phyloP scores from a whole-genome alignment of 192 early-diverging fungal species.

The Coemansia sp. region DNA sequence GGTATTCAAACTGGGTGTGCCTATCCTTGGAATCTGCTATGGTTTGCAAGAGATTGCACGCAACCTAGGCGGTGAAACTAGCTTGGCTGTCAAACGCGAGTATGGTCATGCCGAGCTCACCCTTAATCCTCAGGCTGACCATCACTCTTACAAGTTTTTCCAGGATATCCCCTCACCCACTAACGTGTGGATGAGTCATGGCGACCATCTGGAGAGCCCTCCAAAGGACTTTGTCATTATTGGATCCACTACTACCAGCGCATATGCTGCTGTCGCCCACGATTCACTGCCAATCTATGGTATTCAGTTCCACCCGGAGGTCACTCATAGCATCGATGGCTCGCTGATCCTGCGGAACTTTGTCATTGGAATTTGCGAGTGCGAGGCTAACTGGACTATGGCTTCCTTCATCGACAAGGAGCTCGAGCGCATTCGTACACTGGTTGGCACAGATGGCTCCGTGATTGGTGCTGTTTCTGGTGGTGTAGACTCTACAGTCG shows the following conservation, averaged over 20 bases:
- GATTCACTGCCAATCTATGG: slow-evolving; percentile 81
- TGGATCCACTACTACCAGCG: slow-evolving; percentile 84
- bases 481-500: slow-evolving; percentile 96
- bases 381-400: slow-evolving; percentile 93
- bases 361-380: slow-evolving; percentile 85
- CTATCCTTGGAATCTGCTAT: slow-evolving; percentile 98
- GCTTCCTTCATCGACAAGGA: slow-evolving; percentile 97
- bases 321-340: slow-evolving; percentile 93
- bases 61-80: slow-evolving; percentile 79
- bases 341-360: slow-evolving; percentile 87
- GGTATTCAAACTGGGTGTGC: slow-evolving; percentile 84
- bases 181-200: slow-evolving; percentile 97
- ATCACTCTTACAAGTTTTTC: slow-evolving; percentile 68
- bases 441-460: slow-evolving; percentile 88
- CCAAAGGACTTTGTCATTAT: slow-evolving; percentile 83
- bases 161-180: slow-evolving; percentile 60
- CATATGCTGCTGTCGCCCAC: slow-evolving; percentile 86
- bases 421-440: slow-evolving; percentile 84
- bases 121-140: slow-evolving; percentile 62
- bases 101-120: slow-evolving; percentile 88
- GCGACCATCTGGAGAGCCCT: slow-evolving; percentile 84
- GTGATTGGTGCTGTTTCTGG: slow-evolving; percentile 97
- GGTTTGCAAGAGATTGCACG: slow-evolving; percentile 96
- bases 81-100: slow-evolving; percentile 80
- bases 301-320: slow-evolving; percentile 99